Base-by-base conservation (phyloP, 2,329 filamentous ascomycete genomes). In the Monosporascus sp. region DNA sequence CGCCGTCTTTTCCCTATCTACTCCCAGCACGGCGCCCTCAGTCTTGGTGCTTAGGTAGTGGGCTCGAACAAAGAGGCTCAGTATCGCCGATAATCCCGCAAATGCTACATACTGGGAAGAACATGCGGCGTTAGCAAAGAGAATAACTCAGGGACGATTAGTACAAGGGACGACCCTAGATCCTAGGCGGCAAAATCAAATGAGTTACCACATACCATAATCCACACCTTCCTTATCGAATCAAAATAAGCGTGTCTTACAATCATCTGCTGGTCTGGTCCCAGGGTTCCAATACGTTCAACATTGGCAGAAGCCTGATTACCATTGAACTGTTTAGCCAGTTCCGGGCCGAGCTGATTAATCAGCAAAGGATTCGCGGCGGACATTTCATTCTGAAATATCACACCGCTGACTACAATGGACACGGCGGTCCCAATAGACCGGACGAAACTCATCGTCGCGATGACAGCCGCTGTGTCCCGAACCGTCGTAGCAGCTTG, bases 401-500 rank as follows among this genome's bases (percentile, higher is more conserved):
- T 69, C 48, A 79, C 77, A 6, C 75, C 79, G 51, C 82, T 82
- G 31, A 85, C 67, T 24, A 85, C 82, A 53, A 85, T 74, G 9
- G 80, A 80, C 24, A 85, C 74, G 43, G 80, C 74, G 0, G 79
- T 79, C 3, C 78, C 76, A 37, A 86, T 70, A 61, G 82, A 80
- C 26, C 84, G 77, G 41, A 82, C 67, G 63, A 87, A 87, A 11
- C 74, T 72, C 63, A 84, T 85, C 2, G 82, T 84, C 0, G 81
- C 78, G 0, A 84, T 86, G 15, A 82, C 84, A 2, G 81, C 78
- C 2, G 83, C 84, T 50, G 86, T 81, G 53, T 88, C 84, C 11
- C 74, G 69, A 7, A 77, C 78, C 17, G 76, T 72, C 40, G 88
- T 81, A 14, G 78, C 79, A 3, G 81, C 78, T 61, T 90, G 87